Evolutionary conservation across 2,329 filamentous ascomycete species (phyloP).

Genomic region (Diaporthe destruens): DNA sequence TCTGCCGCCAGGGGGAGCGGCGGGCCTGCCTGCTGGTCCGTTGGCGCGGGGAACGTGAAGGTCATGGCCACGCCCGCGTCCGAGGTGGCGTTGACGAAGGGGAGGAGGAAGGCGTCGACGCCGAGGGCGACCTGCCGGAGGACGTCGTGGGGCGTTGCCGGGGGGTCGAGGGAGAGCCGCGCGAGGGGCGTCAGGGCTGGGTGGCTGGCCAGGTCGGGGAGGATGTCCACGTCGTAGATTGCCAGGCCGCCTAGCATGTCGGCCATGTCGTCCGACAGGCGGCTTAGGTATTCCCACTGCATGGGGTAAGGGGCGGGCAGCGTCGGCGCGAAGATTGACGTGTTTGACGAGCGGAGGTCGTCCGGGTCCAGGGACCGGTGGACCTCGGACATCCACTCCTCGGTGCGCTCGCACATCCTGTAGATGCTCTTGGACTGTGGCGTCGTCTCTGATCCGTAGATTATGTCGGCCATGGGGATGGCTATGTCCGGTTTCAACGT

Average conservation of each 20-base stretch:
- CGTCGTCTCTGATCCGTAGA: slow-evolving; percentile 54
- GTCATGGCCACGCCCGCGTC: slow-evolving; percentile 88
- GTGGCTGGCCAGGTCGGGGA: slow-evolving; percentile 73
- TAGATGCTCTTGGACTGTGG: slow-evolving; percentile 79
- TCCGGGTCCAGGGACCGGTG: slow-evolving; percentile 59
- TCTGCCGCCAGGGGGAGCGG: slow-evolving; percentile 76
- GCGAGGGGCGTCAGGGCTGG: slow-evolving; percentile 71
- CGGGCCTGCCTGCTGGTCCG: slow-evolving; percentile 28
- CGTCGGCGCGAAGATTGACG: slow-evolving; percentile 72
- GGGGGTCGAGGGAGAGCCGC: slow-evolving; percentile 79
- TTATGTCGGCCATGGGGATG: slow-evolving; percentile 81
- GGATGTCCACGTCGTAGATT: slow-evolving; percentile 79
- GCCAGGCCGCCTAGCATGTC: slow-evolving; percentile 76
- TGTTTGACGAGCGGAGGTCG: slow-evolving; percentile 43
- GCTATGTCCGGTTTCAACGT: slow-evolving; percentile 84
- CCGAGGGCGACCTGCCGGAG: slow-evolving; percentile 82
- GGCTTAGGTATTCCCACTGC: slow-evolving; percentile 84
- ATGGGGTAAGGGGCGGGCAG: slow-evolving; percentile 80
- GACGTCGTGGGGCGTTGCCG: slow-evolving; percentile 79
- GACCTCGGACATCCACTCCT: slow-evolving; percentile 82
- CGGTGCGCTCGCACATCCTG: slow-evolving; percentile 89
- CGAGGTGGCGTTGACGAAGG: slow-evolving; percentile 80
- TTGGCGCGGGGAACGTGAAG: slow-evolving; percentile 76
- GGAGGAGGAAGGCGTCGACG: slow-evolving; percentile 82
- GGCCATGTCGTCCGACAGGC: slow-evolving; percentile 73